Evolutionary conservation across 306 rosid genomes (phyloP), one percentile per base, ranked within the genome.

Genomic region (Vicia sativa): DNA sequence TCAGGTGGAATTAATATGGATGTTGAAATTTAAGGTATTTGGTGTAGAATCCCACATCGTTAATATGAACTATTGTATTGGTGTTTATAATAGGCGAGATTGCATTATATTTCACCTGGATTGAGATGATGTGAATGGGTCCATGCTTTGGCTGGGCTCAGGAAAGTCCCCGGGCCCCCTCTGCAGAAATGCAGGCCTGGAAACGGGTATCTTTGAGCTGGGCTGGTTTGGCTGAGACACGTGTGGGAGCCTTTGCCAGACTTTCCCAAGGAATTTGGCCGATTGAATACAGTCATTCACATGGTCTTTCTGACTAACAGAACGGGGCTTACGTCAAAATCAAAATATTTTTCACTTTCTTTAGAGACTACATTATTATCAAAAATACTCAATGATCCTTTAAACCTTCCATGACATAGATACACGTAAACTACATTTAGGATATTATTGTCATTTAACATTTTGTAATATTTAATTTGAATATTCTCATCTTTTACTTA

Each of bases 241-340:
- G 60, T 54, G 16, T 25, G 60, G 60, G 60, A 54, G 60, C 60
- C 60, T 53, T 2, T 53, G 60, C 60, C 29, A 18, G 5, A n/a
- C 39, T 11, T n/a, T 3, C 35, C 57, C 69, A 4, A 38, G 75
- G 0, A 14, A 2, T 0, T 62, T 74, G 78, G 83, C 73, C 74
- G 1, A 62, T 2, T 0, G 1, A 0, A n/a, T 28, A 65, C 78
- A 55, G 80, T 75, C 26, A 82, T 82, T 75, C 83, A 74, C 86
- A 71, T 21, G 62, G 78, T 62, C 80, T 19, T 6, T 0, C 0
- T 0, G 67, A 70, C 34, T 3, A 78, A 82, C 86, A 2, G 78
- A 78, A 81, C 78, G 86, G 80, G 83, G 80, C 80, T 81, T 81
- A 81, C 38, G 12, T 8, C 68, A 38, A 31, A 50, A 39, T 67